phyloP scores from a whole-genome alignment of 768 basidiomycete genomes.

The Mycena amicta region DNA sequence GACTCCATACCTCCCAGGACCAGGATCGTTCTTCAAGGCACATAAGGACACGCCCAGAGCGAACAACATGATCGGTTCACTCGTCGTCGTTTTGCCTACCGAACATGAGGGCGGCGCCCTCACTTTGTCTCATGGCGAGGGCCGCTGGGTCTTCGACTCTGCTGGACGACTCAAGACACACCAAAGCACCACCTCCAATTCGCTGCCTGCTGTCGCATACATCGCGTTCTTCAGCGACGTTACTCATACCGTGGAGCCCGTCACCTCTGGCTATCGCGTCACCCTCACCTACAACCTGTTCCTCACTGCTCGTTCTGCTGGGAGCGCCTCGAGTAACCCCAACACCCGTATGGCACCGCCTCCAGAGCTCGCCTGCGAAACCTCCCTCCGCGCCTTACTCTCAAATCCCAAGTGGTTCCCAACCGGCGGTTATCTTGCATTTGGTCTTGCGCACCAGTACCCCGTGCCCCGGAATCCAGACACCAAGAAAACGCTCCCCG shows the following conservation, averaged over 20 bases:
- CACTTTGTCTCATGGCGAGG: constrained; percentile 28
- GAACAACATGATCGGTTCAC: constrained; percentile 48
- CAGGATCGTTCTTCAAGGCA: constrained; percentile 46
- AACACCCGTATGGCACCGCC: not conserved
- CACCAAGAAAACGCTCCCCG: not conserved
- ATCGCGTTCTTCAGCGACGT: constrained; percentile 47
- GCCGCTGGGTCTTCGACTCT: constrained; percentile 39
- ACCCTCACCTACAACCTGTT: constrained; percentile 51
- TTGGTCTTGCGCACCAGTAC: constrained; percentile 11
- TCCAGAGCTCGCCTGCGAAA: not conserved
- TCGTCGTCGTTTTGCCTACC: constrained; percentile 47
- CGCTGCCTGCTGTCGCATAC: constrained; percentile 29
- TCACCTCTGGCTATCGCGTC: constrained; percentile 44
- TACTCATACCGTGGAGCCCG: constrained; percentile 47
- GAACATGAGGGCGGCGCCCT: constrained; percentile 41
- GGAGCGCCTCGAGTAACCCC: no score
- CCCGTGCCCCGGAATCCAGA: constrained; percentile 1
- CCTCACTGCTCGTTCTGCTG: constrained; percentile 1
- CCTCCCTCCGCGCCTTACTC: not conserved
- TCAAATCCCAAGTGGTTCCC: not conserved
- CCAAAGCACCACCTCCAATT: no score
- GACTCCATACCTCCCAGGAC: constrained; percentile 18
- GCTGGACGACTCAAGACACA: constrained; percentile 9
- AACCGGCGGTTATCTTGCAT: not conserved
- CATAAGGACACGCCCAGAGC: constrained; percentile 49